These are phyloP conservation scores for Fimicolochytrium jonesii DNA, from an alignment of 192 early-diverging fungal species.

Conservation along the genomic window DNA sequence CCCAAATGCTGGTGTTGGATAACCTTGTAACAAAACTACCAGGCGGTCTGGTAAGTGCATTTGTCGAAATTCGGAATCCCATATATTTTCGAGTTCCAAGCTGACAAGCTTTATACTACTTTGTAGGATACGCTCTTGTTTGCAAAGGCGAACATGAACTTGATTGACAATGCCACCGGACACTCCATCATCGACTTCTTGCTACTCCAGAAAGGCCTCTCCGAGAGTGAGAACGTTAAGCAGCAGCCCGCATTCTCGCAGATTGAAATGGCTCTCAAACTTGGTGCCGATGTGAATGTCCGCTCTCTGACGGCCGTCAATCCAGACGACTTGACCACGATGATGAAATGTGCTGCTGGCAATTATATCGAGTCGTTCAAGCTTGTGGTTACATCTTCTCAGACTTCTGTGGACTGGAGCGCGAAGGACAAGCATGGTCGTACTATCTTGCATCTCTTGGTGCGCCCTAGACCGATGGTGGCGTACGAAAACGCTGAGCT, in stretches of 20 bases:
- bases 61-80: too few relatives aligned
- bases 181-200: conserved; percentile 41
- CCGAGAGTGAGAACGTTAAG: too few relatives aligned
- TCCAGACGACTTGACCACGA: conserved; percentile 26
- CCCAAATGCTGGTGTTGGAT: too few relatives aligned
- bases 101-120: too few relatives aligned
- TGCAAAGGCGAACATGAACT: conserved; percentile 31
- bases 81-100: too few relatives aligned
- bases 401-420: background rate
- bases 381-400: background rate
- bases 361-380: conserved; percentile 29
- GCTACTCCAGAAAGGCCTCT: too few relatives aligned
- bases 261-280: too few relatives aligned
- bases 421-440: conserved; percentile 15
- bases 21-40: too few relatives aligned
- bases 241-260: too few relatives aligned
- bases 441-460: conserved; percentile 23
- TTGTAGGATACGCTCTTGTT: too few relatives aligned
- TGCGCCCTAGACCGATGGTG: conserved; percentile 13
- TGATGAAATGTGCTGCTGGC: conserved; percentile 35
- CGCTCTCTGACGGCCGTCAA: conserved; percentile 15
- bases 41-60: too few relatives aligned
- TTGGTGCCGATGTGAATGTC: conserved; percentile 38
- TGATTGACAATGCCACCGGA: conserved; percentile 26
- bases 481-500: conserved; percentile 29